phyloP scores from a whole-genome alignment of 2,329 filamentous ascomycete genomes.

The Stachybotrys chlorohalonatus region DNA sequence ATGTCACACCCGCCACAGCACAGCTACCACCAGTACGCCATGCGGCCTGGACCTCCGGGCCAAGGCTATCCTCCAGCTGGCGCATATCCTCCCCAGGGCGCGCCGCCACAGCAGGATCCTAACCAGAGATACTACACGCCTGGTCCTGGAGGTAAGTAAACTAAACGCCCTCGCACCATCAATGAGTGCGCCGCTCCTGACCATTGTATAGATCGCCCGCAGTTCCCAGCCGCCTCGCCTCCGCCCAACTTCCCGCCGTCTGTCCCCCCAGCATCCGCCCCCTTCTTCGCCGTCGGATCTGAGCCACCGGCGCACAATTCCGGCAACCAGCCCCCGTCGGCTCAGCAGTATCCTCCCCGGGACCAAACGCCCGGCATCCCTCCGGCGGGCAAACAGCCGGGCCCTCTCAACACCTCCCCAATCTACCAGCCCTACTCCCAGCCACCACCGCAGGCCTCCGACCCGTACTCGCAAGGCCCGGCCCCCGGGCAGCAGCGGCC shows the following conservation, averaged over 20 bases:
- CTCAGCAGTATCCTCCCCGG: conserved; percentile 42
- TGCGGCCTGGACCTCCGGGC: conserved; percentile 39
- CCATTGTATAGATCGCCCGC: conserved; percentile 27
- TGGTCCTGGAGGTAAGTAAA: conserved; percentile 28
- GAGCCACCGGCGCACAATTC: conserved; percentile 36
- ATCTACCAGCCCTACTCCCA: conserved; percentile 34
- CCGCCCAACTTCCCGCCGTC: conserved; percentile 48
- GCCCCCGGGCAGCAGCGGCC: conserved; percentile 39
- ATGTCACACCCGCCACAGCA: conserved; percentile 89
- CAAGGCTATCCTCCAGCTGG: conserved; percentile 33
- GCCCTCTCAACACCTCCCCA: conserved; percentile 42
- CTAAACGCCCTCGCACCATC: conserved; percentile 2
- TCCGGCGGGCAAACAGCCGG: conserved; percentile 36
- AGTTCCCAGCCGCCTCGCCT: conserved; percentile 38
- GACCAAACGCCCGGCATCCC: conserved; percentile 41
- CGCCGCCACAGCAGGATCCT: conserved; percentile 41
- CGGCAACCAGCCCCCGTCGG: conserved; percentile 15
- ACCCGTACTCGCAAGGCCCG: conserved; percentile 34
- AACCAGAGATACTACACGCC: conserved; percentile 63
- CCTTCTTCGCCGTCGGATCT: conserved; percentile 57
- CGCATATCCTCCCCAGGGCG: conserved; percentile 30
- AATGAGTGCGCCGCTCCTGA: not conserved
- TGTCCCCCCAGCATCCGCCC: conserved; percentile 39
- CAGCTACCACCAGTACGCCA: conserved; percentile 61
- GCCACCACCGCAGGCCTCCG: conserved; percentile 13